phyloP scores from a whole-genome alignment of 2,329 filamentous ascomycete genomes.

The Neofusicoccum sp. region DNA sequence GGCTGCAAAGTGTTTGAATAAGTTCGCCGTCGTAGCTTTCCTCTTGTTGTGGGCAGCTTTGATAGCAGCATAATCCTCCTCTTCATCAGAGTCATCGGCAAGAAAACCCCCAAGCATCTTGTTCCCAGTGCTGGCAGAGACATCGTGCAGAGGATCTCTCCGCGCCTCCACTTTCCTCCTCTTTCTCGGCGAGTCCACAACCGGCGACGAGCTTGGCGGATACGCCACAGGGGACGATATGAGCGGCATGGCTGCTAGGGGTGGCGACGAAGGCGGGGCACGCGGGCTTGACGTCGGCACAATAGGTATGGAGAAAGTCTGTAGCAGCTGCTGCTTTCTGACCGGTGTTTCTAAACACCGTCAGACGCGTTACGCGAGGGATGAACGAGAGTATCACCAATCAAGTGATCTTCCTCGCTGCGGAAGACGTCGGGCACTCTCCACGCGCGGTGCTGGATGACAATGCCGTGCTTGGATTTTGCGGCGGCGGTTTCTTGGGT shows the following conservation, averaged over 20 bases:
- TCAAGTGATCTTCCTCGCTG: conserved; percentile 46
- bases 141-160: conserved; percentile 34
- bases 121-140: conserved; percentile 33
- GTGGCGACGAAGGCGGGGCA: conserved; percentile 43
- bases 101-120: conserved; percentile 37
- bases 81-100: conserved; percentile 40
- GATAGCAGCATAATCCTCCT: conserved; percentile 39
- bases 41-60: conserved; percentile 40
- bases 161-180: conserved; percentile 32
- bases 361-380: conserved; percentile 23
- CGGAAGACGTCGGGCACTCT: conserved; percentile 47
- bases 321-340: conserved; percentile 23
- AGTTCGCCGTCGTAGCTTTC: conserved; percentile 27
- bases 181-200: conserved; percentile 37
- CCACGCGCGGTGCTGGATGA: conserved; percentile 54
- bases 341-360: conserved; percentile 32
- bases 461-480: conserved; percentile 45
- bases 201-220: conserved; percentile 50
- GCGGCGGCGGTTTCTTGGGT: conserved; percentile 40
- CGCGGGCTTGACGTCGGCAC: conserved; percentile 22
- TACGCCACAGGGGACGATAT: conserved; percentile 60
- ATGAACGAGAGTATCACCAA: conserved; percentile 32
- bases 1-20: not conserved
- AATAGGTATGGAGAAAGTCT: conserved; percentile 17
- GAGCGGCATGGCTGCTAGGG: conserved; percentile 58